These are phyloP conservation scores for Kuraishia molischiana DNA, from an alignment of 805 yeast genomes.

Conservation along the genomic window DNA sequence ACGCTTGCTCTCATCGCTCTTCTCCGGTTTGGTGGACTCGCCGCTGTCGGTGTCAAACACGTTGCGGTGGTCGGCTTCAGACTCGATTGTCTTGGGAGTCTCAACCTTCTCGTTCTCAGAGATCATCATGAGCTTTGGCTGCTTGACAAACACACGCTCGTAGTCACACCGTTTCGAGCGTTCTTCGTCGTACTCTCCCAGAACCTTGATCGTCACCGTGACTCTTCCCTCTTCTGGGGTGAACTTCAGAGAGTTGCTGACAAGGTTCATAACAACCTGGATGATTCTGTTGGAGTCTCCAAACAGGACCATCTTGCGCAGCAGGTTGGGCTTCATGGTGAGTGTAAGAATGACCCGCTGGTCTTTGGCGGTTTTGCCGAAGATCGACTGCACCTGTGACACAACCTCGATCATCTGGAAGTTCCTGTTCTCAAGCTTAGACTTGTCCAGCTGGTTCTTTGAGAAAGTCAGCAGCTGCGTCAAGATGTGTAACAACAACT, in stretches of 20 bases:
- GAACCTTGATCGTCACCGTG: conserved; percentile 45
- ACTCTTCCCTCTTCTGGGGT: conserved; percentile 87
- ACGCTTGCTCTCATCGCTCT: background rate
- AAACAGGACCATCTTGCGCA: conserved; percentile 54
- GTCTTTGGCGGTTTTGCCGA: conserved; percentile 69
- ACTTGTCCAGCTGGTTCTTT: conserved; percentile 79
- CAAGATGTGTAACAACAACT: conserved; percentile 74
- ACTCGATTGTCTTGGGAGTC: background rate
- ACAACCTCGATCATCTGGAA: conserved; percentile 77
- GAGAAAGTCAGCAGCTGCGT: conserved; percentile 88
- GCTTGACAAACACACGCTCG: conserved; percentile 34
- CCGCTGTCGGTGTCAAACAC: background rate
- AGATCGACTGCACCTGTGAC: conserved; percentile 76
- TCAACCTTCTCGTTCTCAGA: background rate
- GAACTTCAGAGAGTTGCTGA: conserved; percentile 84
- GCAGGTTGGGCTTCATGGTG: conserved; percentile 48
- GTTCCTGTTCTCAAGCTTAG: conserved; percentile 74
- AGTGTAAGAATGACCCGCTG: conserved; percentile 63
- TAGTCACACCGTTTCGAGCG: conserved; percentile 31
- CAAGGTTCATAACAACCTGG: conserved; percentile 88
- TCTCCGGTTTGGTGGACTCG: background rate
- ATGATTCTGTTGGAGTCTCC: conserved; percentile 89
- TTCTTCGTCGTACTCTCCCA: conserved; percentile 62
- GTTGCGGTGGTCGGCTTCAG: background rate
- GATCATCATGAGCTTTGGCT: background rate